Base-by-base conservation (phyloP, 2,329 filamentous ascomycete genomes). In the Acarospora socialis region DNA sequence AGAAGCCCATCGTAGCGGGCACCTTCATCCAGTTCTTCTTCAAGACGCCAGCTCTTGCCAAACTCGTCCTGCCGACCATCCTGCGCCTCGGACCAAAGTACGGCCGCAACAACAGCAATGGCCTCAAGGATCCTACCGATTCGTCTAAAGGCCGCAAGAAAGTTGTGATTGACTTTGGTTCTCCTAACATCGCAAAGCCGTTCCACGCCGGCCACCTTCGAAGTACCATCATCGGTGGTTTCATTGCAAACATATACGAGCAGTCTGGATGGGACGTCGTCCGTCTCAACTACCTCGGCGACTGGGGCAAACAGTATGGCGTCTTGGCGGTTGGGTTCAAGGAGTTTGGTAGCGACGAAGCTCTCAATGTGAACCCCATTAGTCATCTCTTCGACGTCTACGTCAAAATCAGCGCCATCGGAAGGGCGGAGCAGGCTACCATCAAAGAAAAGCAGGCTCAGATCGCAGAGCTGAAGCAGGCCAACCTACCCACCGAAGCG, bases 291-390 rank as follows among this genome's bases (percentile, higher is more conserved):
- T 77, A 77, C 50, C 62, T 77, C 4, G 73, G 73, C 39, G 73
- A 77, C 47, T 77, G 73, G 73, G 73, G 73, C 31, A 76, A 75
- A 59, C 72, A 77, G 50, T 76, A 75, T 39, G 73, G 73, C 45
- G 59, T 77, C 20, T 54, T 75, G 30, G 71, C 69, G 7, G 66
- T 73, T 35, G 73, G 72, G 1, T 77, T 70, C 48, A 65, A 72
- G 45, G 60, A 63, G 41, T 77, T 69, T 40, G 73, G 73, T 28
- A 66, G 59, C 37, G 70, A 76, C 50, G 68, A 73, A 41, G 63
- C 67, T 43, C 55, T 77, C 21, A 51, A 61, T 31, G 64, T 63
- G 45, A 70, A 77, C 47, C 71, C 72, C 1, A 74, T 76, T 44
- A 71, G 70, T 46, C 72, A 77, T 48, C 54, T 77, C 23, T 75